Conservation (phyloP, 2,329 filamentous ascomycete species). For the Tolypocladium tundrense region DNA sequence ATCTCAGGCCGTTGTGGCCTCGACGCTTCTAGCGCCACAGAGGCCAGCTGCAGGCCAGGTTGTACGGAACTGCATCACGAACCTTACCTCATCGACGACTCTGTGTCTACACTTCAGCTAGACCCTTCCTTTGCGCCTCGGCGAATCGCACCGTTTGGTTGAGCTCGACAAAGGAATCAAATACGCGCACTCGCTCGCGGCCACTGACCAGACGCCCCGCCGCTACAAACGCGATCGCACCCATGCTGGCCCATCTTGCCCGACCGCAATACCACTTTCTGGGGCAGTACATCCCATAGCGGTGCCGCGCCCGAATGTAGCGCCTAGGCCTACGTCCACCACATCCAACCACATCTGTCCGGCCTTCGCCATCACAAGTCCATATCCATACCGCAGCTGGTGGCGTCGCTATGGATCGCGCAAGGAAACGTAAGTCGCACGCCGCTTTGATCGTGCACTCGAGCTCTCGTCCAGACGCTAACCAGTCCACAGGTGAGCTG, state of each 20-base stretch:
- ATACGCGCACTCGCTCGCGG: background rate
- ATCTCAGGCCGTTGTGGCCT: too few species aligned
- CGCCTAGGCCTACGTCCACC: slow-evolving; percentile 11
- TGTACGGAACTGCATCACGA: background rate
- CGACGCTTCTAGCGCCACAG: background rate
- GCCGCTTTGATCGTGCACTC: background rate
- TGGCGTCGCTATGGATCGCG: slow-evolving; percentile 48
- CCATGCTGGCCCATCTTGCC: slow-evolving; percentile 28
- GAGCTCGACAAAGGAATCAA: background rate
- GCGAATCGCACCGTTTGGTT: background rate
- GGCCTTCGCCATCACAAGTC: background rate
- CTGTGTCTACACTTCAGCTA: background rate
- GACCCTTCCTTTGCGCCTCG: background rate
- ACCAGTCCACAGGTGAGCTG: slow-evolving; percentile 60
- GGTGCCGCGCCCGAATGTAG: slow-evolving; percentile 37
- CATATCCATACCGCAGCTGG: background rate
- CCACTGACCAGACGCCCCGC: background rate
- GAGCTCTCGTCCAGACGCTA: slow-evolving; percentile 3
- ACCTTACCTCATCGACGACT: background rate
- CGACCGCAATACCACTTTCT: slow-evolving; percentile 21
- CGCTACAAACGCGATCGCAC: slow-evolving; percentile 14
- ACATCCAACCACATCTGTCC: background rate
- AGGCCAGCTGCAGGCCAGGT: background rate
- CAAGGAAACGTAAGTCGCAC: slow-evolving; percentile 46
- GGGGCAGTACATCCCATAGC: slow-evolving; percentile 31